Conservation (phyloP, 768 basidiomycete genomes). For the Lactarius deliciosus region DNA sequence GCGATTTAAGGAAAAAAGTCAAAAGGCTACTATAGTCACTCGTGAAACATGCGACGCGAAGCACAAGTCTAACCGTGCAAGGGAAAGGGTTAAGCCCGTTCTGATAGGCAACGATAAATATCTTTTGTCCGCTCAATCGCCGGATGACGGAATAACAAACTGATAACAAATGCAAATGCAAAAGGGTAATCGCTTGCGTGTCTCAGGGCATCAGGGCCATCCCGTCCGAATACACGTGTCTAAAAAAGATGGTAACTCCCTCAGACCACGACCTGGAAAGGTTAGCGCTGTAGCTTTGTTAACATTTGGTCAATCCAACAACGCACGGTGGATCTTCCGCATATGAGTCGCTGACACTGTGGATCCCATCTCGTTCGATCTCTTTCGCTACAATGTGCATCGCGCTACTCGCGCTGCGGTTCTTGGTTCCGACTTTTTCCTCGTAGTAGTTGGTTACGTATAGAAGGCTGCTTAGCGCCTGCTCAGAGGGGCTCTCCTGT, state of each 20-base stretch:
- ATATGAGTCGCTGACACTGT: slow-evolving; percentile 38
- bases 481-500: slow-evolving; percentile 38
- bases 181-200: background rate
- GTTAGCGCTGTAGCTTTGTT: background rate
- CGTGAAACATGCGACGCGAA: background rate
- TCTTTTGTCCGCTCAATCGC: background rate
- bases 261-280: slow-evolving; percentile 24
- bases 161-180: background rate
- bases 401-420: slow-evolving; percentile 52
- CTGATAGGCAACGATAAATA: background rate
- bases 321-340: slow-evolving; percentile 51
- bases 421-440: slow-evolving; percentile 46
- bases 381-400: slow-evolving; percentile 58
- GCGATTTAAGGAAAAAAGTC: background rate
- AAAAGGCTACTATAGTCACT: background rate
- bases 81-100: background rate
- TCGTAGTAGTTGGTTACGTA: slow-evolving; percentile 53
- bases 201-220: slow-evolving; percentile 31
- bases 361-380: slow-evolving; percentile 61
- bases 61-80: background rate
- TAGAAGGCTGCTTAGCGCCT: slow-evolving; percentile 45
- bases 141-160: background rate
- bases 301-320: slow-evolving; percentile 23
- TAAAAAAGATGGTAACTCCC: slow-evolving; percentile 19
- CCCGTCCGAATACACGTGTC: slow-evolving; percentile 28